These are phyloP conservation scores for Pseudogymnoascus sp. DNA, from an alignment of 2,329 filamentous ascomycete species.

Conservation along the genomic window DNA sequence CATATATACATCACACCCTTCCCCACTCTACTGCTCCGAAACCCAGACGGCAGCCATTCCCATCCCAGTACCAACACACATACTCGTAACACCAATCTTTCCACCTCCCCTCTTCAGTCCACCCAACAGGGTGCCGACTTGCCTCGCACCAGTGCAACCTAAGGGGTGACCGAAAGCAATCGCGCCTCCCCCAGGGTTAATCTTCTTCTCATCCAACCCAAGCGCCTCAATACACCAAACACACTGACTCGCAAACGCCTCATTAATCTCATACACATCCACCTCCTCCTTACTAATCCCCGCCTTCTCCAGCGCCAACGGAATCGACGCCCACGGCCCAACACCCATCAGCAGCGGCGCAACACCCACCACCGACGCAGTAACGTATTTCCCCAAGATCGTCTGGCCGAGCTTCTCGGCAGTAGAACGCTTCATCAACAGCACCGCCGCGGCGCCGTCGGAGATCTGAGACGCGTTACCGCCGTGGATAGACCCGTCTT, in stretches of 20 bases:
- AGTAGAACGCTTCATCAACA: slow-evolving; percentile 90
- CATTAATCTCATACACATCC: slow-evolving; percentile 98
- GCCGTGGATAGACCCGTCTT: slow-evolving; percentile 89
- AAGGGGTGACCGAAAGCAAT: slow-evolving; percentile 95
- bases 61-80: slow-evolving; percentile 97
- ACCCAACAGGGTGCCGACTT: slow-evolving; percentile 85
- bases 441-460: slow-evolving; percentile 88
- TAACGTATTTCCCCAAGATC: slow-evolving; percentile 88
- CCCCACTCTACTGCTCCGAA: slow-evolving; percentile 59
- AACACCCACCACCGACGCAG: slow-evolving; percentile 79
- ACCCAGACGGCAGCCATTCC: slow-evolving; percentile 97
- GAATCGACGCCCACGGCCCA: slow-evolving; percentile 93
- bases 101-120: slow-evolving; percentile 79
- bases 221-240: slow-evolving; percentile 89
- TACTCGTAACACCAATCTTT: slow-evolving; percentile 85
- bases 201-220: slow-evolving; percentile 72
- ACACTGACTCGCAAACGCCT: slow-evolving; percentile 94
- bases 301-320: slow-evolving; percentile 80
- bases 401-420: slow-evolving; percentile 81
- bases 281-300: slow-evolving; percentile 84
- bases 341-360: slow-evolving; percentile 92
- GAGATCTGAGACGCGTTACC: slow-evolving; percentile 95
- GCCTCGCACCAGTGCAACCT: slow-evolving; percentile 87
- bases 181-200: slow-evolving; percentile 95
- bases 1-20: not conserved